Evolutionary conservation across 345 rosid genomes (phyloP), one percentile per base, ranked within the genome.

Genomic region (Cochlearia excelsa): DNA sequence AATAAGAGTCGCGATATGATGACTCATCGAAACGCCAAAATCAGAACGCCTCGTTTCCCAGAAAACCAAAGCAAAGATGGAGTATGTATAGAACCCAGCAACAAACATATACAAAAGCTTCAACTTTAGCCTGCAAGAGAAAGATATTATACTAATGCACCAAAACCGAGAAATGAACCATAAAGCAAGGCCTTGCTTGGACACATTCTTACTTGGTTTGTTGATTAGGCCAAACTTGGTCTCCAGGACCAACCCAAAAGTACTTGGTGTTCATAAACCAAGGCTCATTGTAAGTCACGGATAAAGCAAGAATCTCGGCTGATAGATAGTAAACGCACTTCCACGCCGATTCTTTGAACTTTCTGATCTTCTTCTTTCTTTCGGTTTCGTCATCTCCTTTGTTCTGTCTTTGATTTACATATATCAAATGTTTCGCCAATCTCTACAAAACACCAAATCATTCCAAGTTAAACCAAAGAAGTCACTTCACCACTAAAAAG

Each of bases 331-430:
- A 88, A 16, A 84, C 61, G 70, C 84, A 88, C 77, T 92, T 92
- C 98, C 97, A 92, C 1, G 93, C 95, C 0, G 98, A 84, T 66
- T 92, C 98, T 69, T 88, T 84, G 68, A 92, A 92, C 67, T 88
- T 88, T 23, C 68, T 63, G 62, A 85, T 74, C 63, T 79, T 86
- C 72, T 84, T 79, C 77, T 71, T 72, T 62, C 61, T 76, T 62
- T 76, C 79, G 23, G 31, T 61, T 16, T 54, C 62, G 39, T 66
- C 74, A 47, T 74, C 48, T 61, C 82, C 75, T 66, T 54, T 27
- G 10, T 46, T 56, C 47, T 76, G 74, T 54, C 75, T 67, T 27
- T 59, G 70, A 60, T 75, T 78, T 28, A 92, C 90, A 62, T 83
- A 79, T 38, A 88, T 76, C 75, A 83, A 51, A 41, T 74, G 56